phyloP scores from a whole-genome alignment of 2,329 filamentous ascomycete genomes.

The Alternaria gansuensis region DNA sequence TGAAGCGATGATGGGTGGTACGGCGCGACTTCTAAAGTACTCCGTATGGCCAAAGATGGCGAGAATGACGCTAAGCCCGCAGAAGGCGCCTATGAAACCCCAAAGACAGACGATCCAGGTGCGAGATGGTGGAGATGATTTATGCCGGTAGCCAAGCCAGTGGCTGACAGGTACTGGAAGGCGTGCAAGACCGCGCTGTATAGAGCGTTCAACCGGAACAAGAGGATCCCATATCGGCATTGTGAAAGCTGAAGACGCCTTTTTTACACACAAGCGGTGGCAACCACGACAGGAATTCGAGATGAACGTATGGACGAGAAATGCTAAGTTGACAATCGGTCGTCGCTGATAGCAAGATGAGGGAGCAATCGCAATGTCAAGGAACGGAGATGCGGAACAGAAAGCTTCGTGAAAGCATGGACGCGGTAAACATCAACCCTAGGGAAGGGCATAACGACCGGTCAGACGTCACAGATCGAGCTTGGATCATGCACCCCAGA shows the following conservation, averaged over 20 bases:
- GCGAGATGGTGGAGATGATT: constrained; percentile 39
- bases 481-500: constrained; percentile 35
- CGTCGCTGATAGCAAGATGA: not conserved
- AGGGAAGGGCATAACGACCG: constrained; percentile 24
- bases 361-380: constrained; percentile 1
- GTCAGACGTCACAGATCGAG: constrained; percentile 28
- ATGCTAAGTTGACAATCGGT: not conserved
- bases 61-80: constrained; percentile 54
- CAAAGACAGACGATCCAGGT: constrained; percentile 51
- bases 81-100: constrained; percentile 56
- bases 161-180: constrained; percentile 73
- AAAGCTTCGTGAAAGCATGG: constrained; percentile 25
- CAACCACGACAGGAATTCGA: not conserved
- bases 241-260: constrained; percentile 11
- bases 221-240: constrained; percentile 40
- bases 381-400: constrained; percentile 13
- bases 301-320: too few relatives aligned
- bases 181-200: constrained; percentile 45
- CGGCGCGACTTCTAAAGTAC: constrained; percentile 51
- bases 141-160: constrained; percentile 64
- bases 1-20: constrained; percentile 55
- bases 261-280: not conserved
- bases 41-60: constrained; percentile 54
- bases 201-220: constrained; percentile 39
- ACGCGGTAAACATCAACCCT: constrained; percentile 22